These are phyloP conservation scores for Austroboletus novae-zelandiae DNA, from an alignment of 1,284 basidiomycete genomes.

Conservation along the genomic window DNA sequence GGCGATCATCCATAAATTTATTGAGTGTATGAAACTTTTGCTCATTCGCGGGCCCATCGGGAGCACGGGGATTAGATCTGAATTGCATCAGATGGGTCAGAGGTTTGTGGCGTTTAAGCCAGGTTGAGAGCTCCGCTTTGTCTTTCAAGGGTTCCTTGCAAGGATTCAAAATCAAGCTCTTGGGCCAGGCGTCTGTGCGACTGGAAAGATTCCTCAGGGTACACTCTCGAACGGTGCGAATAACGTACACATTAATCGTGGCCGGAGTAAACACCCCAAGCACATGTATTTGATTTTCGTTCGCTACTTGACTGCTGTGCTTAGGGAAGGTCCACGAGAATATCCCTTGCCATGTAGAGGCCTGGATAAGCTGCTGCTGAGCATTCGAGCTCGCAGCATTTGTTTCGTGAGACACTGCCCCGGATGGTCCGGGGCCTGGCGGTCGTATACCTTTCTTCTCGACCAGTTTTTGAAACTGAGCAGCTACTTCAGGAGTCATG, in stretches of 20 bases:
- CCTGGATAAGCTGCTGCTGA: slow-evolving; percentile 2
- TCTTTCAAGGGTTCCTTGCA: slow-evolving; percentile 44
- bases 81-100: slow-evolving; percentile 37
- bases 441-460: slow-evolving; percentile 37
- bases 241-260: slow-evolving; percentile 35
- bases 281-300: slow-evolving; percentile 47
- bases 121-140: slow-evolving; percentile 41
- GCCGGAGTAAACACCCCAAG: slow-evolving; percentile 20
- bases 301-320: slow-evolving; percentile 36
- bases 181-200: slow-evolving; percentile 54
- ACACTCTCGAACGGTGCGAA: background rate
- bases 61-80: slow-evolving; percentile 18
- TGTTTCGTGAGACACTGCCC: slow-evolving; percentile 11
- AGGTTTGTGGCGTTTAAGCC: slow-evolving; percentile 43
- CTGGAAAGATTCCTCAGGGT: slow-evolving; percentile 34
- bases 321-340: slow-evolving; percentile 49
- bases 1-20: slow-evolving; percentile 40
- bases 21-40: slow-evolving; percentile 39
- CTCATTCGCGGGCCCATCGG: slow-evolving; percentile 38
- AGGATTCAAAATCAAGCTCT: slow-evolving; percentile 41
- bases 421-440: slow-evolving; percentile 9
- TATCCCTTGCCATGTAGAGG: slow-evolving; percentile 47
- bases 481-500: slow-evolving; percentile 28
- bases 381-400: slow-evolving; percentile 4
- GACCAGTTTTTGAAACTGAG: slow-evolving; percentile 53